Conservation (phyloP, 371 early-diverging fungal species). For the Mortierella sp. region DNA sequence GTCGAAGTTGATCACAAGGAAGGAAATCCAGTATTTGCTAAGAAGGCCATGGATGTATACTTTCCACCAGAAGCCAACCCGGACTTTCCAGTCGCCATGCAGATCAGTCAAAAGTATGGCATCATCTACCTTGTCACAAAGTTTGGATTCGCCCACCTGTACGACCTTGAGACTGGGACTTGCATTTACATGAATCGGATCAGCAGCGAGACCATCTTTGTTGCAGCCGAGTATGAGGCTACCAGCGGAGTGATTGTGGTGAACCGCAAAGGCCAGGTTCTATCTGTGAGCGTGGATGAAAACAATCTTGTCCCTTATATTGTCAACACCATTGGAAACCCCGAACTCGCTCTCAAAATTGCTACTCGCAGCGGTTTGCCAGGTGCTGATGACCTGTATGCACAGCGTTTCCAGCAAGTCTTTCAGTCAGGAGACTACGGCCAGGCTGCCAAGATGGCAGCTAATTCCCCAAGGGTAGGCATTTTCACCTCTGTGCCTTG, state of each 20-base stretch:
- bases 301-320: constrained; percentile 90
- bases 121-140: constrained; percentile 96
- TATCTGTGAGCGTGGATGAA: constrained; percentile 93
- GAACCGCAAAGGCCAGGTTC: constrained; percentile 97
- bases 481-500: neutral
- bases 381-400: constrained; percentile 94
- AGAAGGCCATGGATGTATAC: constrained; percentile 92
- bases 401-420: constrained; percentile 87
- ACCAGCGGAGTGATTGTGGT: constrained; percentile 93
- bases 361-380: constrained; percentile 93
- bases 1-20: constrained; percentile 97
- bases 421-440: constrained; percentile 81
- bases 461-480: constrained; percentile 88
- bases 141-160: constrained; percentile 96
- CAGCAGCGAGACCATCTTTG: constrained; percentile 96
- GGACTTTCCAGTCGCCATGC: constrained; percentile 98
- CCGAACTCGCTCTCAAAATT: constrained; percentile 89
- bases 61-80: constrained; percentile 94
- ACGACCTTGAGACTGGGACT: constrained; percentile 92
- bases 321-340: constrained; percentile 81
- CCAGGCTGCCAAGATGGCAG: constrained; percentile 97
- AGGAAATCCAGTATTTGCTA: constrained; percentile 88
- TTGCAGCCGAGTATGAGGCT: constrained; percentile 90
- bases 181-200: constrained; percentile 97
- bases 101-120: constrained; percentile 90